phyloP scores from a whole-genome alignment of 1,284 basidiomycete genomes.

The Athelia sp. region DNA sequence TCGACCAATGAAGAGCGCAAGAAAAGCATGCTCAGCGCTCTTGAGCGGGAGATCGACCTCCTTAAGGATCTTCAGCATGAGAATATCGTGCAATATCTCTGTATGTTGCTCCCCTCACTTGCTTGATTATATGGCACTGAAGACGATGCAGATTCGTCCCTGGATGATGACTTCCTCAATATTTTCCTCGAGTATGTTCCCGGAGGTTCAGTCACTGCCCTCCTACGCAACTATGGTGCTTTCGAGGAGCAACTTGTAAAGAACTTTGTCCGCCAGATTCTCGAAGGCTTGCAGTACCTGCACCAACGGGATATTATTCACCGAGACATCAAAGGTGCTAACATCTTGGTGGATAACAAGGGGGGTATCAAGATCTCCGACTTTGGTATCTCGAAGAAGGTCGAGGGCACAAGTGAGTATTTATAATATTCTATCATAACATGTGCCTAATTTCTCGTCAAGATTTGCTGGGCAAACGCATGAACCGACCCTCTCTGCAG shows the following conservation, averaged over 20 bases:
- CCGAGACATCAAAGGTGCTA: conserved; percentile 97
- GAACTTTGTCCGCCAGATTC: conserved; percentile 93
- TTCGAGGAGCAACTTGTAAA: conserved; percentile 95
- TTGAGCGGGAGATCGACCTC: conserved; percentile 95
- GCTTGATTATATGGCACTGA: conserved; percentile 9
- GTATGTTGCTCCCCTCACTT: conserved; percentile 39
- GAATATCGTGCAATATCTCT: conserved; percentile 97
- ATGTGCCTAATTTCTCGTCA: conserved; percentile 4
- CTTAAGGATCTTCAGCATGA: conserved; percentile 94
- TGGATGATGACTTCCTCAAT: conserved; percentile 87
- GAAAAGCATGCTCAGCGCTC: conserved; percentile 90
- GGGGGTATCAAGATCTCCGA: conserved; percentile 98
- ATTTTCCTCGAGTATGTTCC: conserved; percentile 99
- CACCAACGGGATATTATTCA: conserved; percentile 96
- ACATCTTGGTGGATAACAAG: conserved; percentile 98
- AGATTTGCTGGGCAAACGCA: conserved; percentile 78
- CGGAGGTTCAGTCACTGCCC: conserved; percentile 91
- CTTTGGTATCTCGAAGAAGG: conserved; percentile 98
- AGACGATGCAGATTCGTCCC: conserved; percentile 71
- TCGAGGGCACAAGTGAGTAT: conserved; percentile 79
- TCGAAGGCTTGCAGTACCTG: conserved; percentile 88
- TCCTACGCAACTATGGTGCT: conserved; percentile 92
- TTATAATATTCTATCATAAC: conserved; percentile 4
- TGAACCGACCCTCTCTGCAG: conserved; percentile 88
- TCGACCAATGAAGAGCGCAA: conserved; percentile 91